Evolutionary conservation across 2,329 filamentous ascomycete genomes (phyloP), one percentile per base, ranked within the genome.

Genomic region (Lizonia empirigonia): DNA sequence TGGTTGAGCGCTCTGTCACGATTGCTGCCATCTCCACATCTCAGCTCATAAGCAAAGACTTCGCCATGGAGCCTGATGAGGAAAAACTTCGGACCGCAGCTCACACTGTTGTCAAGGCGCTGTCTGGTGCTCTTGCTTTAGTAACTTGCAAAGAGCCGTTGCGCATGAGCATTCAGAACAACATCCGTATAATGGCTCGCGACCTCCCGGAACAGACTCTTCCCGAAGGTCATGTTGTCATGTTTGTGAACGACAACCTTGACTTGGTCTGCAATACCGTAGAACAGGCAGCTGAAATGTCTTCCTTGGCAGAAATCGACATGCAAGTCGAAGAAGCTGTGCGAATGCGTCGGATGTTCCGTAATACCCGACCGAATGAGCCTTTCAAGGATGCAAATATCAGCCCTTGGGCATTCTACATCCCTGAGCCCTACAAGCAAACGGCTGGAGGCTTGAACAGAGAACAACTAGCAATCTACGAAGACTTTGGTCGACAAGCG

Each of bases 121-220:
- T 96, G 20, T 93, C 94, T 19, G 94, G 94, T 30, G 96, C 91
- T 67, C 81, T 99, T 47, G 94, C 94, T 12, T 82, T 97, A 24
- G 94, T 99, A n/a, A 99, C 94, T 3, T 97, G 92, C 70, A 99
- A 97, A 74, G 94, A 99, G 72, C 94, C 94, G 13, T 80, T 99
- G 13, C 86, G 94, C 54, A 94, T 95, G 73, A 97, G 95, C 76
- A 96, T 99, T 74, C 95, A 89, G 45, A 99, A 97, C 75, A 96
- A 97, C 69, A 91, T 99, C 72, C 88, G 94, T n/a, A 82, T 96
- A 29, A 86, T 90, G 45, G 88, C 90, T 44, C 78, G 82, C 50
- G 82, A 83, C 41, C 76, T 84, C 32, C 81, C 81, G 2, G 82
- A 85, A 44, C 84, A 87, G 63, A 89, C 90, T 13, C 82, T 99